phyloP scores from a whole-genome alignment of 2,329 filamentous ascomycete genomes.

The Pseudogymnoascus sp. region DNA sequence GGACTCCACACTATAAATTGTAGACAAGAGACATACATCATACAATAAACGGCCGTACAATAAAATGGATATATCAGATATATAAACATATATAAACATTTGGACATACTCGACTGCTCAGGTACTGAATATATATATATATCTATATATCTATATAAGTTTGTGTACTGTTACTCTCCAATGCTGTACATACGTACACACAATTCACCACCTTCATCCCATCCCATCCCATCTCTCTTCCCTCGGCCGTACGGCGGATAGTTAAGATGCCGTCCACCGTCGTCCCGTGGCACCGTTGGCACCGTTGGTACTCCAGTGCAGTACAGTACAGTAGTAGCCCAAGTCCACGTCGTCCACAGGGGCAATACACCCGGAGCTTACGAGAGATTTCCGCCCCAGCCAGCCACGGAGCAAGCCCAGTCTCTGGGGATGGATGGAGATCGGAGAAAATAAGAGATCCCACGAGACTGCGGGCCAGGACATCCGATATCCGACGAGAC shows the following conservation, averaged over 20 bases:
- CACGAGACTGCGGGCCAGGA: not conserved
- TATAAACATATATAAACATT: not conserved
- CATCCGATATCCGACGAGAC: not conserved
- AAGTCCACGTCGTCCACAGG: not conserved
- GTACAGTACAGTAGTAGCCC: too few relatives aligned
- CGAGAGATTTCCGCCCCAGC: not conserved
- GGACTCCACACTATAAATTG: not conserved
- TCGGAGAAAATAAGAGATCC: not conserved
- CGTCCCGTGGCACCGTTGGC: not conserved
- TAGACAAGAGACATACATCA: not conserved
- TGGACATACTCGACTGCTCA: not conserved
- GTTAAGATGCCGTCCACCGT: not conserved
- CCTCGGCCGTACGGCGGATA: not conserved
- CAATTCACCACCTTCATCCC: too few relatives aligned
- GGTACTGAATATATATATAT: not conserved
- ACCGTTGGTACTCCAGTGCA: not conserved
- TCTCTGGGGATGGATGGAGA: not conserved
- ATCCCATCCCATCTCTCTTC: too few relatives aligned
- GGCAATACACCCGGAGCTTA: not conserved
- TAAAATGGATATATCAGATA: not conserved
- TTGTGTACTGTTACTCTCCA: not conserved
- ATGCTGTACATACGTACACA: not conserved
- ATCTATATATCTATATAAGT: not conserved
- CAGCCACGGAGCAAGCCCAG: not conserved
- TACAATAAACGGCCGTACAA: not conserved